Conservation (phyloP, 345 rosid genomes). For the Psidium friedrichsthalianum region DNA sequence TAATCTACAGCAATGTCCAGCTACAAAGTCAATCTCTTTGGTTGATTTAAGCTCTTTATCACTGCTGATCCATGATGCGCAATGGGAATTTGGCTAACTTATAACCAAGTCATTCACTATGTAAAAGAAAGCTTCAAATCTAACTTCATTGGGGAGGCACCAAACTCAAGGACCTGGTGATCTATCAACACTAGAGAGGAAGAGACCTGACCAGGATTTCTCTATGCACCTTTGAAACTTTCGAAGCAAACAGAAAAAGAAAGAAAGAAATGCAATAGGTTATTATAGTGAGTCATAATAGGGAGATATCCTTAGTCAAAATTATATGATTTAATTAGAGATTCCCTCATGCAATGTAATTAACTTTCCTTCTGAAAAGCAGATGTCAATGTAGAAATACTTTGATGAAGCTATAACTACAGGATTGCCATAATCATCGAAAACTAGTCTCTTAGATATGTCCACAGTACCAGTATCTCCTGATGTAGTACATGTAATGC, state of each 20-base stretch:
- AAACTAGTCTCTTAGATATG: neutral
- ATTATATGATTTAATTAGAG: neutral
- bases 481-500: neutral
- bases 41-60: neutral
- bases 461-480: neutral
- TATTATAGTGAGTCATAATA: neutral
- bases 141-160: neutral
- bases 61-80: neutral
- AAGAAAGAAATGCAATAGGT: neutral
- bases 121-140: neutral
- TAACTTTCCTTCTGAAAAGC: neutral
- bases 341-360: neutral
- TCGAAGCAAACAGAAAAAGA: neutral
- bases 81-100: neutral
- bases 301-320: neutral
- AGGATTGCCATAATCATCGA: neutral
- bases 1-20: neutral
- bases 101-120: neutral
- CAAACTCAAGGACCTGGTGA: neutral
- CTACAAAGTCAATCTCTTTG: neutral
- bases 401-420: neutral
- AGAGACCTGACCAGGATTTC: neutral
- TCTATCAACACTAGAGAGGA: neutral
- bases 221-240: neutral
- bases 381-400: neutral